These are phyloP conservation scores for Leccinum huronense DNA, from an alignment of 1,284 basidiomycete genomes.

Conservation along the genomic window DNA sequence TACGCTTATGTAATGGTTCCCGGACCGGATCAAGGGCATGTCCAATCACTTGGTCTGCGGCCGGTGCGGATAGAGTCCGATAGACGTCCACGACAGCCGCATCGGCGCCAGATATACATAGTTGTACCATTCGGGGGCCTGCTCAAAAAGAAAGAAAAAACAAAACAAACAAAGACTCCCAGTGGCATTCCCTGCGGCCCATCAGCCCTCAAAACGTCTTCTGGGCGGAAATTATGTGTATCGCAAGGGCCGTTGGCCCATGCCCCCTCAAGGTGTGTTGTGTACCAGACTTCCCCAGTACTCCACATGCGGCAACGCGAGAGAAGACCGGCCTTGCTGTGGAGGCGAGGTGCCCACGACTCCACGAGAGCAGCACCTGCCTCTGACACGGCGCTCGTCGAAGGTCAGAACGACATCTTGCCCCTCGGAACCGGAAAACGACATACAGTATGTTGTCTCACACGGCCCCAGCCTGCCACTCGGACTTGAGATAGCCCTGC, in stretches of 20 bases:
- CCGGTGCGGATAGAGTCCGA: no score
- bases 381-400: slow-evolving; percentile 15
- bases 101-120: background rate
- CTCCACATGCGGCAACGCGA: slow-evolving; percentile 10
- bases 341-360: slow-evolving; percentile 21
- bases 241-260: slow-evolving; percentile 19
- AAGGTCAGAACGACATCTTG: slow-evolving; percentile 16
- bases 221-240: slow-evolving; percentile 30
- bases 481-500: slow-evolving; percentile 5
- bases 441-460: slow-evolving; percentile 1
- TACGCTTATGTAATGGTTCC: slow-evolving; percentile 13
- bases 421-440: slow-evolving; percentile 30
- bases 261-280: slow-evolving; percentile 1
- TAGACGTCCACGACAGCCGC: background rate
- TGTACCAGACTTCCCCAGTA: slow-evolving; percentile 3
- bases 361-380: slow-evolving; percentile 12
- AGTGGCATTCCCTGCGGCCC: slow-evolving; percentile 3
- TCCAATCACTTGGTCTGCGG: background rate
- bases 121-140: background rate
- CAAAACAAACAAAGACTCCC: slow-evolving; percentile 8
- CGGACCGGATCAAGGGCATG: slow-evolving; percentile 9
- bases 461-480: slow-evolving; percentile 8
- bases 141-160: background rate
- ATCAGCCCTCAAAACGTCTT: slow-evolving; percentile 8
- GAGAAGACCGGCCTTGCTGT: slow-evolving; percentile 23